phyloP scores from a whole-genome alignment of 306 rosid genomes.

The Vigna unguiculata region DNA sequence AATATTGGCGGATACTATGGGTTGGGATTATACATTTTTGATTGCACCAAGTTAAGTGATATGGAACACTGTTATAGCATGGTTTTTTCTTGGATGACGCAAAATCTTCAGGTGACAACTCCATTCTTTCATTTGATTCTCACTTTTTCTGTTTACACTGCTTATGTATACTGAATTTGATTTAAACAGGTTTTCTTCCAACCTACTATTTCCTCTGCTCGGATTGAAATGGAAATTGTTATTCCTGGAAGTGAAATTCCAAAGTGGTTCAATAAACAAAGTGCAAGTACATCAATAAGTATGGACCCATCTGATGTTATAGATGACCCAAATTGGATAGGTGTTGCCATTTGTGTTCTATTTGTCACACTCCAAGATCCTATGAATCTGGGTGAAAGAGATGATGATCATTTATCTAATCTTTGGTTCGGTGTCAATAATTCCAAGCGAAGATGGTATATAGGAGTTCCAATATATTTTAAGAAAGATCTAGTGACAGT shows the following conservation, averaged over 20 bases:
- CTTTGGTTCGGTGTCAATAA: no score
- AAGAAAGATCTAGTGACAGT: background rate
- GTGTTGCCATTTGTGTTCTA: no score
- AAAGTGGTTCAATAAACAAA: background rate
- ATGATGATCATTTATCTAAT: no score
- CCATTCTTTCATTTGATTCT: background rate
- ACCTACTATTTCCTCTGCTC: background rate
- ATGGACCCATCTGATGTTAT: background rate
- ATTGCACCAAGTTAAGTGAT: no score
- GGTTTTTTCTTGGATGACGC: no score
- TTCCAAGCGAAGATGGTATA: no score
- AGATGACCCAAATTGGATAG: constrained; percentile 2
- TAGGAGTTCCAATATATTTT: background rate
- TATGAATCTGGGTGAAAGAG: background rate
- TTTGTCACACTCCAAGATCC: background rate
- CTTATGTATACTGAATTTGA: no score
- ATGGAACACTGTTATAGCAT: no score
- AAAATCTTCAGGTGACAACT: background rate
- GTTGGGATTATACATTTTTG: no score
- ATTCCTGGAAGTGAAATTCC: background rate
- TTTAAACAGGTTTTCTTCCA: background rate
- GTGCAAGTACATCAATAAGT: background rate
- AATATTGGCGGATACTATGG: no score
- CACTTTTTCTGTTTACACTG: no score
- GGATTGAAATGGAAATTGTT: background rate